Conservation (phyloP, 805 yeast genomes). For the Yamadazyma laniorum region DNA sequence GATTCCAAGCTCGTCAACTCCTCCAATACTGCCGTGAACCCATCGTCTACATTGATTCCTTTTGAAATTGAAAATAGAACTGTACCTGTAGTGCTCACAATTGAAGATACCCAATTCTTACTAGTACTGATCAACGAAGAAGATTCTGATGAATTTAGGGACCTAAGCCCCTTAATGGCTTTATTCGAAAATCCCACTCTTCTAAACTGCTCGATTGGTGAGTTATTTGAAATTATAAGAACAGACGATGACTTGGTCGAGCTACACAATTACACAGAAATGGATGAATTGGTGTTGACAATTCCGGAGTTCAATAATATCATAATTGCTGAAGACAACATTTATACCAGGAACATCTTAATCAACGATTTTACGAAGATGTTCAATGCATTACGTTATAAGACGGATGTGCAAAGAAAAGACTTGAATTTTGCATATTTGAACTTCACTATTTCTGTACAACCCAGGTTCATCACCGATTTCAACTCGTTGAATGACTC, state of each 20-base stretch:
- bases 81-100: conserved; percentile 23
- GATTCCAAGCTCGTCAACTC: too few species aligned
- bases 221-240: conserved; percentile 26
- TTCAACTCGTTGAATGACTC: conserved; percentile 23
- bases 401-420: conserved; percentile 8
- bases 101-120: conserved; percentile 26
- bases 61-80: conserved; percentile 2
- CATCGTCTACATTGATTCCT: conserved; percentile 4
- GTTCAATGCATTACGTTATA: conserved; percentile 18
- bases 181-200: conserved; percentile 24
- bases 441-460: conserved; percentile 19
- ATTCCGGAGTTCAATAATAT: conserved; percentile 28
- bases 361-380: conserved; percentile 26
- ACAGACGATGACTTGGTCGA: conserved; percentile 26
- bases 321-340: conserved; percentile 32
- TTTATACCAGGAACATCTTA: conserved; percentile 23
- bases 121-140: conserved; percentile 20
- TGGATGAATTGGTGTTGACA: conserved; percentile 27
- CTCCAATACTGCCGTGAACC: background rate
- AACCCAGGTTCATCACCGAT: conserved; percentile 26
- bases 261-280: conserved; percentile 20
- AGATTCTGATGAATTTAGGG: background rate
- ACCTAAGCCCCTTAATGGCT: conserved; percentile 21
- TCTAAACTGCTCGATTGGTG: conserved; percentile 19
- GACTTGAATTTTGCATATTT: conserved; percentile 13